Conservation (phyloP, 768 basidiomycete genomes). For the Kwoniella newhampshirensis region DNA sequence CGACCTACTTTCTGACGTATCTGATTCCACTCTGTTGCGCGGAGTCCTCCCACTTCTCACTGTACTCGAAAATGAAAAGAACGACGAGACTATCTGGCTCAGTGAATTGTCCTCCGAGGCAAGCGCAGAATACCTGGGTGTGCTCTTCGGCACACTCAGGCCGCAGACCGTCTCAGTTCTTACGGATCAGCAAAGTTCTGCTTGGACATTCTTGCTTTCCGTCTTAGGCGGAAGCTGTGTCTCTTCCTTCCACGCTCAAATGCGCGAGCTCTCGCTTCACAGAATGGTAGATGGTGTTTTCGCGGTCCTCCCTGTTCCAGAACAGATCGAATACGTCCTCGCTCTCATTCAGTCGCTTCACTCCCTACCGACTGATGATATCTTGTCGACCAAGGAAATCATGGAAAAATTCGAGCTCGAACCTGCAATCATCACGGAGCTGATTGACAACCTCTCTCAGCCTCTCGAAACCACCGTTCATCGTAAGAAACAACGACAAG, state of each 20-base stretch:
- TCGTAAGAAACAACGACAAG: slow-evolving; percentile 60
- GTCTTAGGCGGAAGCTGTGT: background rate
- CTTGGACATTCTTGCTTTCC: slow-evolving; percentile 33
- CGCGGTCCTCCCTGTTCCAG: slow-evolving; percentile 58
- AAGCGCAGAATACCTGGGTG: slow-evolving; percentile 17
- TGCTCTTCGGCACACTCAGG: slow-evolving; percentile 26
- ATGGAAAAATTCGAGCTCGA: slow-evolving; percentile 24
- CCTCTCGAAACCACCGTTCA: slow-evolving; percentile 30
- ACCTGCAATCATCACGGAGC: slow-evolving; percentile 16
- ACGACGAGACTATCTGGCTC: slow-evolving; percentile 27
- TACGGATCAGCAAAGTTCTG: slow-evolving; percentile 27
- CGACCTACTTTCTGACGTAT: slow-evolving; percentile 57
- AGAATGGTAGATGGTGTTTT: slow-evolving; percentile 59
- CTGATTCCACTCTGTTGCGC: slow-evolving; percentile 59
- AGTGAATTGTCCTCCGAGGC: slow-evolving; percentile 3
- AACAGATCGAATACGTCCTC: slow-evolving; percentile 61
- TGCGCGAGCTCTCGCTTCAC: slow-evolving; percentile 23
- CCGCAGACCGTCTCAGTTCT: slow-evolving; percentile 17
- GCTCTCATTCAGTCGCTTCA: slow-evolving; percentile 59
- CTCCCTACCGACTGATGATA: slow-evolving; percentile 20
- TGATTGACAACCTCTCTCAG: slow-evolving; percentile 20
- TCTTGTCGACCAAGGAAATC: slow-evolving; percentile 17
- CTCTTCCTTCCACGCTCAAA: slow-evolving; percentile 1
- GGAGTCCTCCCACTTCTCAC: slow-evolving; percentile 65
- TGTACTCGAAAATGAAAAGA: slow-evolving; percentile 19